Evolutionary conservation across 192 early-diverging fungal genomes (phyloP), one percentile per base, ranked within the genome.

Genomic region (Coemansia aciculifera): DNA sequence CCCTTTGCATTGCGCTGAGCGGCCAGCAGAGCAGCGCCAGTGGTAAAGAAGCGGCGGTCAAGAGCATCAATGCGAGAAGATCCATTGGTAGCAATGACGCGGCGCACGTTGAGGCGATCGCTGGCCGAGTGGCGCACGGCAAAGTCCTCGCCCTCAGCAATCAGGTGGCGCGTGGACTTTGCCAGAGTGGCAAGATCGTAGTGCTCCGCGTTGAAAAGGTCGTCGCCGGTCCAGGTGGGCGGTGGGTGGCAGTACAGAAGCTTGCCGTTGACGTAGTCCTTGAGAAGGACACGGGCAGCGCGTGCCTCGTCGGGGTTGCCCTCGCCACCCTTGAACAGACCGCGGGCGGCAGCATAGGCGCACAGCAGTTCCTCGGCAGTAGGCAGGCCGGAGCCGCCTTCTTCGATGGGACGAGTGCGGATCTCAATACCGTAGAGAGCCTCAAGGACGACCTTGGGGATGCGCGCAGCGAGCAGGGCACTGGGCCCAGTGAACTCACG

Each of bases 241-340:
- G 95, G 94, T 48, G 98, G 94, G 48, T 89, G 86, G 71, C 92
- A 92, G 88, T 85, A 98, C 23, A 98, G 73, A 21, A 99, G 81
- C 86, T 94, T 96, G 61, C 98, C 97, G 59, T 89, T 88, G 36
- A 97, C 94, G 81, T 98, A 98, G 79, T 99, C 98, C 84, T 99
- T 99, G 62, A 99, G 86, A 65, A 99, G 90, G 68, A 95, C 94
- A 68, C 97, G 86, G 1, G 98, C 96, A 0, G 98, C 96, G 38
- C 98, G 90, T 9, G 97, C 86, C 84, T 99, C 96, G 85, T 99
- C 98, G 32, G 96, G 95, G 84, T 96, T 96, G 65, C 98, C 98
- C 77, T 98, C 94, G 73, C 90, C 88, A 42, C 91, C 85, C 72
- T 94, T 92, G 66, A 92, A 92, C 64, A 92, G 92, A 42, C 98